Percentiles rank a stretch among this genome's conserved stretches.
Evolutionary conservation across 78 protist genomes (phyloP).

Genomic region (slime mould (Dictyostelium discoideum)): dicty_2.7 NC_007089.4:963501-964000

Average conservation of each 20-base stretch:
- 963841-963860: constrained; percentile 48
- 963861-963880: background rate
- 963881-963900: background rate
- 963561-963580: background rate
- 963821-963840: constrained; percentile 42
- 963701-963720: constrained; percentile 19
- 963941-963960: background rate
- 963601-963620: constrained; percentile 8
- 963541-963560: background rate
- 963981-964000: constrained; percentile 5
- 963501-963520: constrained; percentile 36
- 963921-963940: too few relatives aligned
- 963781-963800: background rate
- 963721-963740: background rate
- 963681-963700: background rate
- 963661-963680: constrained; percentile 21
- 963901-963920: too few relatives aligned
- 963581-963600: too few relatives aligned
- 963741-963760: background rate
- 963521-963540: constrained; percentile 1
- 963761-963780: constrained; percentile 2
- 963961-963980: constrained; percentile 21
- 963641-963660: constrained; percentile 50
- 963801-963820: constrained; percentile 12
- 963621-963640: constrained; percentile 44